phyloP scores from a whole-genome alignment of 352 stramenopile genomes.

The Peronosclerospora sorghi region DNA sequence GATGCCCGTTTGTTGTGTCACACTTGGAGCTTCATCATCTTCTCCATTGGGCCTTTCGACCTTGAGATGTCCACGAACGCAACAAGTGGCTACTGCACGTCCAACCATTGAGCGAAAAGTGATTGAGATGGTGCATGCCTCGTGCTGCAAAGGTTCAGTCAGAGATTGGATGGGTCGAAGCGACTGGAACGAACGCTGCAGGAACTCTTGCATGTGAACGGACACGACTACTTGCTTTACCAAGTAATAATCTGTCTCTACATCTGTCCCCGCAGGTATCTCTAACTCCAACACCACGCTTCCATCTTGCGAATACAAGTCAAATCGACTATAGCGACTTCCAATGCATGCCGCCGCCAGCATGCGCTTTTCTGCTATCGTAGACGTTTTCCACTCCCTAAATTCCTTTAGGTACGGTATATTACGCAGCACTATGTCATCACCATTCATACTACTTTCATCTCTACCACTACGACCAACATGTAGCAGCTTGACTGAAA shows the following conservation, averaged over 20 bases:
- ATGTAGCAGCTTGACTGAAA: slow-evolving; percentile 29
- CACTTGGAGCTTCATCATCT: not conserved
- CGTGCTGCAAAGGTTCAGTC: not conserved
- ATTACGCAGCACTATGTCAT: slow-evolving; percentile 16
- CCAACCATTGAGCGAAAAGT: slow-evolving; percentile 17
- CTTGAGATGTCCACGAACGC: slow-evolving; percentile 4
- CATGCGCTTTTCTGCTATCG: slow-evolving; percentile 23
- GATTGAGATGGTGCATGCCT: slow-evolving; percentile 26
- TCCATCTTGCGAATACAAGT: slow-evolving; percentile 40
- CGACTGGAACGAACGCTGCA: slow-evolving; percentile 29
- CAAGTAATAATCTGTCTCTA: slow-evolving; percentile 49
- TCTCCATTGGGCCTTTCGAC: slow-evolving; percentile 11
- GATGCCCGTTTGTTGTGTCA: slow-evolving; percentile 3
- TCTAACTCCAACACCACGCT: slow-evolving; percentile 40
- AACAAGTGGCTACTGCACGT: not conserved
- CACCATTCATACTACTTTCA: not conserved
- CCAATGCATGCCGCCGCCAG: slow-evolving; percentile 13
- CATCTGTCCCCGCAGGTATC: slow-evolving; percentile 33
- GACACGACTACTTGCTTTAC: slow-evolving; percentile 33
- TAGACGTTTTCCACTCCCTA: slow-evolving; percentile 34
- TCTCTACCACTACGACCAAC: not conserved
- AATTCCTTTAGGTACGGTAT: slow-evolving; percentile 54
- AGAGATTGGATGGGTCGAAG: slow-evolving; percentile 19
- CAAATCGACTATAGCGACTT: slow-evolving; percentile 27
- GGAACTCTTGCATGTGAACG: slow-evolving; percentile 37